Evolutionary conservation across 1,139 yeast species (phyloP).

Genomic region (Hansenula lynferdii): DNA sequence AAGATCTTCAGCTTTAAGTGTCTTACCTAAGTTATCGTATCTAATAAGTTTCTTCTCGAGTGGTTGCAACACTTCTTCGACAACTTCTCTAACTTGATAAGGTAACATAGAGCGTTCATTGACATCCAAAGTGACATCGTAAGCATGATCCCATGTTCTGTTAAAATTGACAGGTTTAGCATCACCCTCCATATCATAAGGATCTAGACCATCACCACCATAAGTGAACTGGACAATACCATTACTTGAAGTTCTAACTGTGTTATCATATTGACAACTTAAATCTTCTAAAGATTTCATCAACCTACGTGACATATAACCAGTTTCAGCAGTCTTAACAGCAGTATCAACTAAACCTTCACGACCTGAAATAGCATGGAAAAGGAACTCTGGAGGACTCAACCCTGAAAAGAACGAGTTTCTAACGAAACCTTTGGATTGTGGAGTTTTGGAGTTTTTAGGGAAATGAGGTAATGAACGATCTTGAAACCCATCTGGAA

Average conservation of each 20-base stretch:
- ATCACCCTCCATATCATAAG: slow-evolving; percentile 98
- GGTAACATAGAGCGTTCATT: slow-evolving; percentile 62
- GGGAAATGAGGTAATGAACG: slow-evolving; percentile 96
- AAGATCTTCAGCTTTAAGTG: slow-evolving; percentile 37
- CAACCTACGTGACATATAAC: slow-evolving; percentile 97
- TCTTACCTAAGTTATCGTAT: slow-evolving; percentile 69
- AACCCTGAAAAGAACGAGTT: slow-evolving; percentile 93
- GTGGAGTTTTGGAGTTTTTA: slow-evolving; percentile 94
- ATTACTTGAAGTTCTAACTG: slow-evolving; percentile 91
- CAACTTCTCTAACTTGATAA: slow-evolving; percentile 54
- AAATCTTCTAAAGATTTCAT: slow-evolving; percentile 98
- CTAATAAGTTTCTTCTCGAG: slow-evolving; percentile 56
- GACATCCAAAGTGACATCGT: slow-evolving; percentile 60
- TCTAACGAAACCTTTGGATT: slow-evolving; percentile 95
- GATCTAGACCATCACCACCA: slow-evolving; percentile 99
- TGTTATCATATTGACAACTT: slow-evolving; percentile 88
- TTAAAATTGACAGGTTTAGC: slow-evolving; percentile 92
- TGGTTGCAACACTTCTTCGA: slow-evolving; percentile 54
- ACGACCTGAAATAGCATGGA: slow-evolving; percentile 99
- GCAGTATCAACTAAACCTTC: slow-evolving; percentile 99
- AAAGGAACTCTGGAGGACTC: slow-evolving; percentile 93
- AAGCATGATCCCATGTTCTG: slow-evolving; percentile 94
- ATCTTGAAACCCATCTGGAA: slow-evolving; percentile 99
- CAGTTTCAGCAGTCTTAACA: slow-evolving; percentile 98
- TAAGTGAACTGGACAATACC: slow-evolving; percentile 97